phyloP scores from a whole-genome alignment of 208 protist species.

The Trypanosoma vivax region DNA sequence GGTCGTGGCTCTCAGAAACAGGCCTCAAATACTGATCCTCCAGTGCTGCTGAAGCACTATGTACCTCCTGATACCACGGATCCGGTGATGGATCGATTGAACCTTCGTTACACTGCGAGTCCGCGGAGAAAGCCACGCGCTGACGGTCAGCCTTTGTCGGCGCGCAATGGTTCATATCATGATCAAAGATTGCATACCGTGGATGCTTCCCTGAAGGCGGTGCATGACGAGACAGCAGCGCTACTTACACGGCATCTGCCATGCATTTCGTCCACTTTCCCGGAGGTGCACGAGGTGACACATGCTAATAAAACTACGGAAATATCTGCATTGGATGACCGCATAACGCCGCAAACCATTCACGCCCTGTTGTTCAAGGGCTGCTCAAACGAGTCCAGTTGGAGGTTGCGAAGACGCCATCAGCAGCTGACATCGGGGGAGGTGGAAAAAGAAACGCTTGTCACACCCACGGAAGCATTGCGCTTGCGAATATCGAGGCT shows the following conservation, averaged over 20 bases:
- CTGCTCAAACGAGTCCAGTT: constrained; percentile 5
- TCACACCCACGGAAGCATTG: not conserved
- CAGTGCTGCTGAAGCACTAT: not conserved
- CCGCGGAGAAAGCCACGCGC: not conserved
- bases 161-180: too few relatives aligned
- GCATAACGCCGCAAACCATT: constrained; percentile 55
- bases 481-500: constrained; percentile 4
- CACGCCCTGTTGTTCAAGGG: constrained; percentile 35
- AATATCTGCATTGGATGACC: constrained; percentile 27
- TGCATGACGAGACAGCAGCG: constrained; percentile 13
- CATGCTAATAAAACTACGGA: not conserved
- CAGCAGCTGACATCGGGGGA: not conserved
- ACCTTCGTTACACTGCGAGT: not conserved
- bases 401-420: not conserved
- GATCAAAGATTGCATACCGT: not conserved
- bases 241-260: constrained; percentile 13
- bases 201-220: constrained; percentile 2
- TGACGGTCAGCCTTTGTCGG: not conserved
- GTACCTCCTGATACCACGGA: not conserved
- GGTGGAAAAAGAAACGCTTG: not conserved
- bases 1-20: too few relatives aligned
- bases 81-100: not conserved
- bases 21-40: too few relatives aligned
- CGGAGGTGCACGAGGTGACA: not conserved
- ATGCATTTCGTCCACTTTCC: not conserved